Conservation (phyloP, 345 rosid species). For the Eucalyptus pumila region DNA sequence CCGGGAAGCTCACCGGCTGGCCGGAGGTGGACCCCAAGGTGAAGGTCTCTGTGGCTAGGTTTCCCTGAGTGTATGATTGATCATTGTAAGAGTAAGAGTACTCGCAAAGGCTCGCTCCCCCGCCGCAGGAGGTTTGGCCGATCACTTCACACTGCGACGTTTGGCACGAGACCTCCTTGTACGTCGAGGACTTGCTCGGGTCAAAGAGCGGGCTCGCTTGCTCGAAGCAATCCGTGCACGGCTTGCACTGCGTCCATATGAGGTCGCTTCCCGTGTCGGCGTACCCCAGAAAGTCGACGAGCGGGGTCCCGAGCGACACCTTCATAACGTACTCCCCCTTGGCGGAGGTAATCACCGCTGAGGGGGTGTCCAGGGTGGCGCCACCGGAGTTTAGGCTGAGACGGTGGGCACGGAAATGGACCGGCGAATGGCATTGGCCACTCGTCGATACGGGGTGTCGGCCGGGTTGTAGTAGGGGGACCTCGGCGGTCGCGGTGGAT, state of each 20-base stretch:
- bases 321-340: constrained; percentile 13
- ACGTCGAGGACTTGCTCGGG: constrained; percentile 2
- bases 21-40: not conserved
- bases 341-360: not conserved
- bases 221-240: constrained; percentile 8
- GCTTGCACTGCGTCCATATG: constrained; percentile 21
- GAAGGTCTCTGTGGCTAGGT: constrained; percentile 5
- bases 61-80: not conserved
- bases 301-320: constrained; percentile 8
- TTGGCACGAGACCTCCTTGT: not conserved
- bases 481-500: constrained; percentile 8
- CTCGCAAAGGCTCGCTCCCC: not conserved
- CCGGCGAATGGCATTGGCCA: not conserved
- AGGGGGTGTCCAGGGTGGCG: not conserved
- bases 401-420: not conserved
- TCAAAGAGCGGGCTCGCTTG: constrained; percentile 3
- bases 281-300: not conserved
- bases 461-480: constrained; percentile 7
- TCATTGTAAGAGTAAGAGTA: constrained; percentile 1
- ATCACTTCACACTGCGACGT: not conserved
- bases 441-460: not conserved
- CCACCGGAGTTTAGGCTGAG: not conserved
- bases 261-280: constrained; percentile 24
- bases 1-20: not conserved
- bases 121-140: not conserved